Base-by-base conservation (phyloP, 345 rosid genomes). In the Eucalyptus pauciflora region DNA sequence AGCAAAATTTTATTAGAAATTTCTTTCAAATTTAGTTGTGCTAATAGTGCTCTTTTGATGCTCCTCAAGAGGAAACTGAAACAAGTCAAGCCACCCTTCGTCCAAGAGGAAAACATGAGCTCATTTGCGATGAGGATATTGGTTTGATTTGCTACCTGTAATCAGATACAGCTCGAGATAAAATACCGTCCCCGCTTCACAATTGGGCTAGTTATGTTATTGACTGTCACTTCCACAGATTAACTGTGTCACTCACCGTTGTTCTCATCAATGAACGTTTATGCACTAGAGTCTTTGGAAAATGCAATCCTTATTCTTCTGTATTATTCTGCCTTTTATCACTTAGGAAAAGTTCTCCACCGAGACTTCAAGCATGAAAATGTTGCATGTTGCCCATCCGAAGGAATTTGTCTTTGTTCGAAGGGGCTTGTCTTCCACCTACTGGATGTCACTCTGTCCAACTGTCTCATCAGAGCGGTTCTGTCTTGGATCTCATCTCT, bases 401-500 rank as follows among this genome's bases (percentile, higher is more conserved):
- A 49, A 24, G 49, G 50, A 81, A 41, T 45, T 11, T 81, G 50
- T 41, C 86, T 81, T 81, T 41, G 27, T 81, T 49, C 2, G 86
- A 45, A 45, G 29, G 86, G 49, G 24, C 24, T 37, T 10, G 86
- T 41, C 45, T 81, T 45, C 45, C 18, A 29, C 25, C 50, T n/a
- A 17, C 45, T 41, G 13, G 33, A 85, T 48, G 27, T 16, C 37
- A 29, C 86, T 48, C 50, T 13, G 33, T 29, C 22, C 10, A 27
- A 25, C 22, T 85, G 31, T 85, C 56, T 85, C 22, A 12, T 37
- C 33, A n/a, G 13, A 50, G 48, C 8, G 50, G 85, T 17, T 85
- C 90, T 45, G 87, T 62, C 31, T 86, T 87, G 90, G 90, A 89
- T 67, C 88, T 93, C 87, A 92, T 96, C 58, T 97, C 98, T 58